phyloP scores from a whole-genome alignment of 176 grass and related monocot genomes.

The Poa annua region DNA sequence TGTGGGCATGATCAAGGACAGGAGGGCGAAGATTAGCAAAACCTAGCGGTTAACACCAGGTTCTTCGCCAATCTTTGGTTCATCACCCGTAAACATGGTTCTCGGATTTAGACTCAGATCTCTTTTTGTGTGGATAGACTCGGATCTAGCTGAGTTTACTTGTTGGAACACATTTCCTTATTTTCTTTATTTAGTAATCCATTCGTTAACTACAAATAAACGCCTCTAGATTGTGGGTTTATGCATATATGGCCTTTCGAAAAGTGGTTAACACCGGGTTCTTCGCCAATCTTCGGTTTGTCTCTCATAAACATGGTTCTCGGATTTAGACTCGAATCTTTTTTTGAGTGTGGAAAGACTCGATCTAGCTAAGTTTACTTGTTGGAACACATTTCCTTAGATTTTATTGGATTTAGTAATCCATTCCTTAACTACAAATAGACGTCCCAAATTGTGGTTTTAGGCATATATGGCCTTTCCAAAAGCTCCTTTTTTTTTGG shows the following conservation, averaged over 20 bases:
- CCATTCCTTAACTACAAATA: no score
- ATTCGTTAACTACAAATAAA: background rate
- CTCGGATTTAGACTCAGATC: background rate
- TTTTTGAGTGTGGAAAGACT: no score
- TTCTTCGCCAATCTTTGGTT: background rate
- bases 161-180: background rate
- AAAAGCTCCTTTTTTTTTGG: background rate
- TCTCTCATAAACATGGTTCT: no score
- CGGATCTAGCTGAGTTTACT: background rate
- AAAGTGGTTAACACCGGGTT: background rate
- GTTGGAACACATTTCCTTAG: no score
- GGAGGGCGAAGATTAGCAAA: background rate
- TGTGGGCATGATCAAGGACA: background rate
- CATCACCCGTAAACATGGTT: background rate
- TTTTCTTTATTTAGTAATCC: background rate
- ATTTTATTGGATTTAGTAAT: no score
- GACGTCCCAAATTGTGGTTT: no score
- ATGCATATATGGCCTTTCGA: background rate
- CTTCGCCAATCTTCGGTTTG: no score
- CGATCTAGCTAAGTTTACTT: no score
- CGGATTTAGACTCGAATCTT: no score
- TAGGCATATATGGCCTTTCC: background rate
- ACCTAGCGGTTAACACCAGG: background rate
- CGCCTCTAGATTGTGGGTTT: background rate
- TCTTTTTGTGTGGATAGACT: background rate